phyloP scores from a whole-genome alignment of 805 yeast genomes.

The Nakazawaea molendinolei region DNA sequence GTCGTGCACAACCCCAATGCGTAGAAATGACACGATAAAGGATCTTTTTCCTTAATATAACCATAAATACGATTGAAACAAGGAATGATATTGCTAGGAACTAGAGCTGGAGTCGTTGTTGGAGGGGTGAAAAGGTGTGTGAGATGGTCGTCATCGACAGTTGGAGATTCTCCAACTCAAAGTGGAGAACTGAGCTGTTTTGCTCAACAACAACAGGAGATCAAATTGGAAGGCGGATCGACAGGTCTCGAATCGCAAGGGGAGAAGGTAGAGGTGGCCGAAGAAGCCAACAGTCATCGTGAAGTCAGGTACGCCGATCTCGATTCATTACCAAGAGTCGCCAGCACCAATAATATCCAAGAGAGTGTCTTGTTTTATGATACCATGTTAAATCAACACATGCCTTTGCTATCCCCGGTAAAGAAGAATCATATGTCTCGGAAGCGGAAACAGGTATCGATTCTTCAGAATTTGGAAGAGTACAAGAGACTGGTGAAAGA shows the following conservation, averaged over 20 bases:
- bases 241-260: neutral
- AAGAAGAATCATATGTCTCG: constrained; percentile 19
- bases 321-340: constrained; percentile 26
- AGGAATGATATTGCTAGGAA: too few relatives aligned
- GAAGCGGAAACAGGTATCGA: constrained; percentile 14
- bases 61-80: too few relatives aligned
- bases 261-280: neutral
- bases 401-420: constrained; percentile 24
- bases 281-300: neutral
- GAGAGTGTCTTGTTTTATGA: constrained; percentile 22
- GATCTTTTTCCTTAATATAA: too few relatives aligned
- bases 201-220: too few relatives aligned
- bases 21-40: too few relatives aligned
- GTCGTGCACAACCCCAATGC: too few relatives aligned
- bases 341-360: constrained; percentile 24
- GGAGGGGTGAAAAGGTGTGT: too few relatives aligned
- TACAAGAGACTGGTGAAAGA: constrained; percentile 18
- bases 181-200: too few relatives aligned
- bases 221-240: too few relatives aligned
- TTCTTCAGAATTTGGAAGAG: constrained; percentile 21
- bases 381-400: constrained; percentile 22
- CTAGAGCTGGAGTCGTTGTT: too few relatives aligned
- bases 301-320: constrained; percentile 11
- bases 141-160: too few relatives aligned
- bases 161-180: too few relatives aligned